These are phyloP conservation scores for Corynespora cassiicola DNA, from an alignment of 2,329 filamentous ascomycete species.

Conservation along the genomic window DNA sequence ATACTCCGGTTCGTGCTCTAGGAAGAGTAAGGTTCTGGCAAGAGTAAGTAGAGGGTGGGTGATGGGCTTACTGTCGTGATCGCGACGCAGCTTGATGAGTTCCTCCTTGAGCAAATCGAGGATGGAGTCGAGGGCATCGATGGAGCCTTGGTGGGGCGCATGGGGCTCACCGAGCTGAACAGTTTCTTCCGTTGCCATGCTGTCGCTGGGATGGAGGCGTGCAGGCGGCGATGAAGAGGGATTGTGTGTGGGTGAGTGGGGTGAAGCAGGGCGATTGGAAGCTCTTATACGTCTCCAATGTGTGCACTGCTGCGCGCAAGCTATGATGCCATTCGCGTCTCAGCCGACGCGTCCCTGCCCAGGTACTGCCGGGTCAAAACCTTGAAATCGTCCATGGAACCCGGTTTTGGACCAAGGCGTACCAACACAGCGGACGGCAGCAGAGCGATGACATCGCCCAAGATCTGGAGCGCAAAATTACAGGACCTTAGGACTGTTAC, in stretches of 20 bases:
- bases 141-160: slow-evolving; percentile 41
- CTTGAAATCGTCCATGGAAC: no score
- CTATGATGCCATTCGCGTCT: slow-evolving; percentile 25
- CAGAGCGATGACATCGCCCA: slow-evolving; percentile 2
- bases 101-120: slow-evolving; percentile 38
- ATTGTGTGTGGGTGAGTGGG: no score
- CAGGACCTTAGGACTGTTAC: no score
- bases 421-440: no score
- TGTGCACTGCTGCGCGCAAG: no score
- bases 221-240: no score
- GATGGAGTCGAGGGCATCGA: slow-evolving; percentile 39
- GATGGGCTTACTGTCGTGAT: slow-evolving; percentile 37
- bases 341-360: slow-evolving; percentile 8
- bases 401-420: no score
- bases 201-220: no score
- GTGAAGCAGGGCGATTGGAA: no score
- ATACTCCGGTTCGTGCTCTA: slow-evolving; percentile 46
- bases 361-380: slow-evolving; percentile 13
- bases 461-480: no score
- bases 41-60: neutral
- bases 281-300: no score
- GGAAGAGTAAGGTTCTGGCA: slow-evolving; percentile 3
- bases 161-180: slow-evolving; percentile 40
- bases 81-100: slow-evolving; percentile 40
- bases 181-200: slow-evolving; percentile 46